Evolutionary conservation across 2,329 filamentous ascomycete species (phyloP).

Genomic region (Didymella exigua): DNA sequence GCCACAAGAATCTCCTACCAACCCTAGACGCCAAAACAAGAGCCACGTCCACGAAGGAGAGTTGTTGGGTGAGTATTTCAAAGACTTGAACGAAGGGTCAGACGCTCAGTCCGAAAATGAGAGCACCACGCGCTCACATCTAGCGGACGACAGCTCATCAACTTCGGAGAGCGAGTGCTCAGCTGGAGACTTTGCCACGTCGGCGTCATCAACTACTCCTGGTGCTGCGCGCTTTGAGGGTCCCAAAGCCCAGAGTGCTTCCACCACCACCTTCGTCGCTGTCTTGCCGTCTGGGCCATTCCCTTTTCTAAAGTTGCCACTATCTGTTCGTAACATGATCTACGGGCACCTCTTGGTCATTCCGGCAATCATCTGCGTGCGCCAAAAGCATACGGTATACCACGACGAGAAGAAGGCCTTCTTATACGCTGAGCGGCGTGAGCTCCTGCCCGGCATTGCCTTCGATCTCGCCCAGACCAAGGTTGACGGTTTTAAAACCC

Average conservation of each 20-base stretch:
- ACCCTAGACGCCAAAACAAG: neutral
- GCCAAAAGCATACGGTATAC: constrained; percentile 32
- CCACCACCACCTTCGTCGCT: neutral
- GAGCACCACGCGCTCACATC: neutral
- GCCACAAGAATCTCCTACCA: neutral
- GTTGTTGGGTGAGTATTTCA: neutral
- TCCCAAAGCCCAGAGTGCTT: neutral
- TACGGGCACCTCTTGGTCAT: constrained; percentile 33
- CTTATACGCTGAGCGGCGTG: constrained; percentile 24
- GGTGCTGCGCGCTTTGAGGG: neutral
- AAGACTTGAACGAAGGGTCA: neutral
- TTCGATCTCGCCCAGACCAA: constrained; percentile 25
- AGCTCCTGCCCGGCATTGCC: constrained; percentile 33
- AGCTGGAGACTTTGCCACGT: neutral
- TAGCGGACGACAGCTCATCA: neutral
- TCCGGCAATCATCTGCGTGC: constrained; percentile 32
- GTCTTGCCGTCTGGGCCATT: constrained; percentile 7
- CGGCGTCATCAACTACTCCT: neutral
- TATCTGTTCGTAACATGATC: constrained; percentile 26
- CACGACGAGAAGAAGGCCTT: constrained; percentile 22
- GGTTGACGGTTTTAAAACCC: constrained; percentile 22
- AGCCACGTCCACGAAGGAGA: neutral
- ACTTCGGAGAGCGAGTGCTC: neutral
- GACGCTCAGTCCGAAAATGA: neutral
- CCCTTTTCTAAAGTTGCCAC: constrained; percentile 30